Percentiles rank a stretch among this genome's conserved stretches.
phyloP scores from a whole-genome alignment of 164 flowering plant genomes.

The Magnolia changhungtana region DNA sequence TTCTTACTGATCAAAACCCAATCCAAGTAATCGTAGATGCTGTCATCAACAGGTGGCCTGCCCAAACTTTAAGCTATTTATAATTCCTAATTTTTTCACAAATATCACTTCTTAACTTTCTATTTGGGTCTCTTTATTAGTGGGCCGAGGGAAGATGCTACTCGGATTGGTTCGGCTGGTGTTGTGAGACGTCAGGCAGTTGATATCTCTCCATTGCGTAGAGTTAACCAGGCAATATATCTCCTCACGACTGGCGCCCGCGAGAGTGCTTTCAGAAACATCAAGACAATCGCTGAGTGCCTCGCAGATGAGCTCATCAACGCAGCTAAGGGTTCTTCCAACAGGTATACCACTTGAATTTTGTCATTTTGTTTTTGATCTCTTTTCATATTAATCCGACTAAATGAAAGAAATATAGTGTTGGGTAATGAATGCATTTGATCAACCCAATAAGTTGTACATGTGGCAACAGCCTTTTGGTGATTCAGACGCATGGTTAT shows the following conservation, averaged over 20 bases:
- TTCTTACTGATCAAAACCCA: constrained; percentile 32
- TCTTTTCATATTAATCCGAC: too few relatives aligned
- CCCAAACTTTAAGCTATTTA: neutral
- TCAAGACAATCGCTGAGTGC: constrained; percentile 34
- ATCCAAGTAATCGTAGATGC: constrained; percentile 40
- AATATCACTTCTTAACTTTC: neutral
- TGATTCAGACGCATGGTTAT: too few relatives aligned
- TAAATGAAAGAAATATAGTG: neutral
- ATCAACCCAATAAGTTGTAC: neutral
- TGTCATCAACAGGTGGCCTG: constrained; percentile 30
- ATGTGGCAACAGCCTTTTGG: too few relatives aligned
- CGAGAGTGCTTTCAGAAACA: constrained; percentile 33
- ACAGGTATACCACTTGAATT: constrained; percentile 11
- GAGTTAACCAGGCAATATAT: constrained; percentile 33
- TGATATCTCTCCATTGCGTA: constrained; percentile 33
- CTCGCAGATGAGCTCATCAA: constrained; percentile 33
- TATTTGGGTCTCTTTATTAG: constrained; percentile 5
- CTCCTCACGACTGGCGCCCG: constrained; percentile 32
- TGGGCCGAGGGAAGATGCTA: constrained; percentile 37
- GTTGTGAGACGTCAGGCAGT: constrained; percentile 36
- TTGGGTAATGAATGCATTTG: neutral
- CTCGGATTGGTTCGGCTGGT: constrained; percentile 34
- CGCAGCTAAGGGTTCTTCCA: constrained; percentile 33
- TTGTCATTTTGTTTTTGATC: too few relatives aligned
- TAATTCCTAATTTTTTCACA: neutral